Conservation (phyloP, 805 yeast genomes). For the Candida coleopterorum region DNA sequence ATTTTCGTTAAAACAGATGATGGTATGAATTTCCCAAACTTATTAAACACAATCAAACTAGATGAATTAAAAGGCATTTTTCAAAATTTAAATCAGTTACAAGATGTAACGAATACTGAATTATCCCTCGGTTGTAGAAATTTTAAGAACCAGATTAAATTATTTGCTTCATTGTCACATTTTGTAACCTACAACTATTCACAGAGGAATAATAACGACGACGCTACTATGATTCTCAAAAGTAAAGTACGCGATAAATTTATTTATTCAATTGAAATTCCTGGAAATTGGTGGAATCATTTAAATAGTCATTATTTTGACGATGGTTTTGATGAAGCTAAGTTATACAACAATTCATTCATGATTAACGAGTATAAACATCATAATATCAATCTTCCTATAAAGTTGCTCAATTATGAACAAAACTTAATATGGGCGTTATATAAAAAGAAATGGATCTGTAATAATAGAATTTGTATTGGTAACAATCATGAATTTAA, state of each 20-base stretch:
- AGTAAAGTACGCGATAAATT: neutral
- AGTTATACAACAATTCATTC: slow-evolving; percentile 6
- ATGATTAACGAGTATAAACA: neutral
- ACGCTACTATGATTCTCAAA: neutral
- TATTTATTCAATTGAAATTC: slow-evolving; percentile 8
- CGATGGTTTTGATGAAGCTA: slow-evolving; percentile 3
- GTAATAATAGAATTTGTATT: slow-evolving; percentile 21
- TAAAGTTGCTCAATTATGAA: slow-evolving; percentile 25
- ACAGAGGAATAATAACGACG: slow-evolving; percentile 4
- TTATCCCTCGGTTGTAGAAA: slow-evolving; percentile 24
- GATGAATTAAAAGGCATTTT: slow-evolving; percentile 3
- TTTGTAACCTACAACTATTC: slow-evolving; percentile 28
- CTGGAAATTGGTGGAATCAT: slow-evolving; percentile 6
- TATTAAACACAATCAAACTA: slow-evolving; percentile 8
- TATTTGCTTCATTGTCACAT: slow-evolving; percentile 29
- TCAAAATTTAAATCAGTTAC: neutral
- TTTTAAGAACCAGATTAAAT: slow-evolving; percentile 22
- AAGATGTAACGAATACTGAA: neutral
- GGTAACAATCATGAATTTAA: slow-evolving; percentile 30
- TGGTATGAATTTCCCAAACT: slow-evolving; percentile 1
- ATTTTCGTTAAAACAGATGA: slow-evolving; percentile 13
- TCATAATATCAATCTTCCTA: slow-evolving; percentile 4
- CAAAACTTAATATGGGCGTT: slow-evolving; percentile 32
- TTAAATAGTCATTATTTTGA: slow-evolving; percentile 5
- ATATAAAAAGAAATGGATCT: slow-evolving; percentile 25